These are phyloP conservation scores for Multifurca ochricompacta DNA, from an alignment of 768 basidiomycete species.

Conservation along the genomic window DNA sequence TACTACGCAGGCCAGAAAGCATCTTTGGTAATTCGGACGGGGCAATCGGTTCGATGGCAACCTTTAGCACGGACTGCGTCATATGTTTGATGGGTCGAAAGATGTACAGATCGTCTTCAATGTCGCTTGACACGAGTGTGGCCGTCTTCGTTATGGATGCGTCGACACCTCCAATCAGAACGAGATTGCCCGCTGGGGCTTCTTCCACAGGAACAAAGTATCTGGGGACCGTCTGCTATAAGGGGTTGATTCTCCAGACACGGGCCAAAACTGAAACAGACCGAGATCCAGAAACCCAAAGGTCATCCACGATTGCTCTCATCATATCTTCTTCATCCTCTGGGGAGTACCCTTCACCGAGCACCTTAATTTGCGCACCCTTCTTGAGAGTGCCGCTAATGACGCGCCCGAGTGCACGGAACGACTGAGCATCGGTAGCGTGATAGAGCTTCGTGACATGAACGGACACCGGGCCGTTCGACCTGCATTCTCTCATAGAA, in stretches of 20 bases:
- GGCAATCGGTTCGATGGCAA: conserved; percentile 96
- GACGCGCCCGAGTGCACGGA: conserved; percentile 92
- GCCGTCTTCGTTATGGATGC: conserved; percentile 93
- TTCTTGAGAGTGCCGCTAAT: conserved; percentile 84
- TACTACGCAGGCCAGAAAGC: conserved; percentile 90
- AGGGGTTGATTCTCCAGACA: background rate
- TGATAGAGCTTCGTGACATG: conserved; percentile 94
- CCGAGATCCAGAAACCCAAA: conserved; percentile 91
- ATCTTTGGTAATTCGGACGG: conserved; percentile 98
- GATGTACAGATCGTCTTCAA: conserved; percentile 85
- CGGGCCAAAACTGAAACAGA: conserved; percentile 29
- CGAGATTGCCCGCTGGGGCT: conserved; percentile 85
- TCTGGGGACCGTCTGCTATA: conserved; percentile 32
- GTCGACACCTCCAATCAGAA: conserved; percentile 89
- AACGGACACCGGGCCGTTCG: conserved; percentile 85
- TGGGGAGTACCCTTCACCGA: conserved; percentile 97
- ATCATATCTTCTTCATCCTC: conserved; percentile 99
- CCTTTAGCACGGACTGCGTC: conserved; percentile 93
- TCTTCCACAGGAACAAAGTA: conserved; percentile 89
- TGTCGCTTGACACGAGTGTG: conserved; percentile 65
- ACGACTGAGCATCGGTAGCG: conserved; percentile 92
- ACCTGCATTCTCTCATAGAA: conserved; percentile 76
- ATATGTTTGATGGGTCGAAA: conserved; percentile 96
- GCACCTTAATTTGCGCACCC: conserved; percentile 84
- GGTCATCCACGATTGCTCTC: conserved; percentile 69